Base-by-base conservation (phyloP, 768 basidiomycete species). In the Rhizopogon salebrosus region DNA sequence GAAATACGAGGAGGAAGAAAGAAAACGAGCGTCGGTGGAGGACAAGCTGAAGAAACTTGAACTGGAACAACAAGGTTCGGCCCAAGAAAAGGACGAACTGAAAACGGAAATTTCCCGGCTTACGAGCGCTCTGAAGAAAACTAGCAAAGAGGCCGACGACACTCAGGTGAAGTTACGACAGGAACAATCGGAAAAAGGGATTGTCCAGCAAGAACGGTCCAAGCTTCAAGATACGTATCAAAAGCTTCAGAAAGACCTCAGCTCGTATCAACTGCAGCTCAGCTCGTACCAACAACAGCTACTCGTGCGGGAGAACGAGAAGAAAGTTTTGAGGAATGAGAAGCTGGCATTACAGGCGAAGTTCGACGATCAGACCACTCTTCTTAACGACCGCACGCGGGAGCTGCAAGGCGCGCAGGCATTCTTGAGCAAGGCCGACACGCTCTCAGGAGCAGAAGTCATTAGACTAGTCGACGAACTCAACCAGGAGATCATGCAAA, bases 401-500 rank as follows among this genome's bases (percentile, higher is more conserved):
- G 77, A 80, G 54, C 56, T 79, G 6, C 70, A 69, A n/a, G 70
- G 66, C 0, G 72, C 72, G 0, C 75, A 76, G 48, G 61, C 66
- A 8, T 80, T 75, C 59, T 61, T 79, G 61, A 72, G 71, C 1
- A 76, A 71, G 35, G 65, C 71, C 16, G 79, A 80, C 48, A 56
- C 58, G 0, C 65, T 75, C 52, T 75, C 79, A 0, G 75, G 72
- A 1, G 70, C 72, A 0, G 79, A 80, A 9, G 70, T 78, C 46
- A 69, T 70, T 9, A n/a, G 60, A 0, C 51, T 67, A 4, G 62
- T 75, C 27, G 72, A 78, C 24, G 62, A 65, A 0, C 60, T 80
- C 53, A 80, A 81, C 55, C 62, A 66, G 22, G 80, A 81, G 57
- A 75, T 80, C 22, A 65, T 76, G 36, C 80, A 81, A 54, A 65